A percentile compares a stretch with the other conserved stretches of the same genome.
These are phyloP conservation scores for Colletotrichum paranaense DNA, from an alignment of 2,329 filamentous ascomycete species.

Conservation along the genomic window DNA sequence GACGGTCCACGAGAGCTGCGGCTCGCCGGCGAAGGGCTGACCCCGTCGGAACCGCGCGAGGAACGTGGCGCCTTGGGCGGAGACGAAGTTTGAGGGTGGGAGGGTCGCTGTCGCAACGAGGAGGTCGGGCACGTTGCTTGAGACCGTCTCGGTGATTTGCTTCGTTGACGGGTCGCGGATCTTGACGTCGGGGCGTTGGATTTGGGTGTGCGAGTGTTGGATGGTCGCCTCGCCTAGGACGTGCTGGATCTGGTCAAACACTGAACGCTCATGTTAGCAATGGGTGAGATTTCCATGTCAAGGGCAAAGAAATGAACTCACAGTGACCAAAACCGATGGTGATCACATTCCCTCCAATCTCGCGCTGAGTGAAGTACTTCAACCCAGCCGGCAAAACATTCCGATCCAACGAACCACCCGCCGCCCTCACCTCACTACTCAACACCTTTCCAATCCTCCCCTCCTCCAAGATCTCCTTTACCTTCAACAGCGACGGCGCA, in stretches of 20 bases:
- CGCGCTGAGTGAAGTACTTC: slow-evolving; percentile 60
- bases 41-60: slow-evolving; percentile 59
- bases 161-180: slow-evolving; percentile 4
- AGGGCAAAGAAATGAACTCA: neutral
- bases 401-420: slow-evolving; percentile 46
- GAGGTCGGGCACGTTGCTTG: slow-evolving; percentile 41
- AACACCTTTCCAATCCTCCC: slow-evolving; percentile 64
- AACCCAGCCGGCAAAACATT: slow-evolving; percentile 47
- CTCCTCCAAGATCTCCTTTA: slow-evolving; percentile 56
- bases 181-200: slow-evolving; percentile 36
- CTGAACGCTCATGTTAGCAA: neutral
- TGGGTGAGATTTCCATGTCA: no score
- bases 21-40: slow-evolving; percentile 58
- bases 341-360: slow-evolving; percentile 57
- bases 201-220: slow-evolving; percentile 44
- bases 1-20: slow-evolving; percentile 60
- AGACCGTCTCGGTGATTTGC: slow-evolving; percentile 10
- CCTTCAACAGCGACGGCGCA: slow-evolving; percentile 54
- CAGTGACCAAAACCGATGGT: slow-evolving; percentile 55
- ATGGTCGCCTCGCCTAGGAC: slow-evolving; percentile 14
- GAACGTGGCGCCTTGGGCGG: slow-evolving; percentile 50
- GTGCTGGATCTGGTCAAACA: slow-evolving; percentile 19
- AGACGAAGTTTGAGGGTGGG: slow-evolving; percentile 37
- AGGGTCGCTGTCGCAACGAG: slow-evolving; percentile 51
- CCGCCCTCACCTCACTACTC: slow-evolving; percentile 57